A percentile compares a stretch with the other conserved stretches of the same genome.
phyloP scores from a whole-genome alignment of 768 basidiomycete species.

The Podaxis pistillaris region DNA sequence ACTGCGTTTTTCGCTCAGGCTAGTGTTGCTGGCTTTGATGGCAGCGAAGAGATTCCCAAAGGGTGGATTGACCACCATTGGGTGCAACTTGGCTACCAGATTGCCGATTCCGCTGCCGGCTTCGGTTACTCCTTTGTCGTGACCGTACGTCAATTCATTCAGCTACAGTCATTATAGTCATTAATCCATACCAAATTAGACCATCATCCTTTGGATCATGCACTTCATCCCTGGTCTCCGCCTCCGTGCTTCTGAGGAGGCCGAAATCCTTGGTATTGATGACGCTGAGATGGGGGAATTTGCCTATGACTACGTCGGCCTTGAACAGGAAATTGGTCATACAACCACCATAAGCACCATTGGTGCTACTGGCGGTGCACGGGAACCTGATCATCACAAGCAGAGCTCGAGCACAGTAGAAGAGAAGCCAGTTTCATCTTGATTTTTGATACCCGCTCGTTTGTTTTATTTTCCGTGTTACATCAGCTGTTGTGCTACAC shows the following conservation, averaged over 20 bases:
- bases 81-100: conserved; percentile 81
- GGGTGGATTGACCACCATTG: conserved; percentile 88
- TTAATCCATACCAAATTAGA: conserved; percentile 35
- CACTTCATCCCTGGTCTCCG: conserved; percentile 80
- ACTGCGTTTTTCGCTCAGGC: conserved; percentile 88
- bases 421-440: conserved; percentile 7
- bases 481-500: neutral
- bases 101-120: conserved; percentile 71
- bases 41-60: conserved; percentile 59
- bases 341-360: conserved; percentile 21
- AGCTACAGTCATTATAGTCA: neutral
- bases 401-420: conserved; percentile 2
- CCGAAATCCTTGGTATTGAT: conserved; percentile 83
- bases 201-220: conserved; percentile 84
- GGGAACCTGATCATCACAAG: conserved; percentile 28
- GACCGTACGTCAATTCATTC: conserved; percentile 49
- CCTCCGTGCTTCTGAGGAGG: conserved; percentile 63
- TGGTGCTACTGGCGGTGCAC: conserved; percentile 21
- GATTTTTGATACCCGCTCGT: neutral
- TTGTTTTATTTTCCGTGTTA: neutral
- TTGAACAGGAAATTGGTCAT: conserved; percentile 58
- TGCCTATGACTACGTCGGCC: conserved; percentile 82
- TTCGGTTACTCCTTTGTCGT: conserved; percentile 72
- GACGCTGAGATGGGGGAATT: conserved; percentile 90
- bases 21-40: conserved; percentile 80